These are phyloP conservation scores for Chaetomiaceae sp. DNA, from an alignment of 2,329 filamentous ascomycete species.

Conservation along the genomic window DNA sequence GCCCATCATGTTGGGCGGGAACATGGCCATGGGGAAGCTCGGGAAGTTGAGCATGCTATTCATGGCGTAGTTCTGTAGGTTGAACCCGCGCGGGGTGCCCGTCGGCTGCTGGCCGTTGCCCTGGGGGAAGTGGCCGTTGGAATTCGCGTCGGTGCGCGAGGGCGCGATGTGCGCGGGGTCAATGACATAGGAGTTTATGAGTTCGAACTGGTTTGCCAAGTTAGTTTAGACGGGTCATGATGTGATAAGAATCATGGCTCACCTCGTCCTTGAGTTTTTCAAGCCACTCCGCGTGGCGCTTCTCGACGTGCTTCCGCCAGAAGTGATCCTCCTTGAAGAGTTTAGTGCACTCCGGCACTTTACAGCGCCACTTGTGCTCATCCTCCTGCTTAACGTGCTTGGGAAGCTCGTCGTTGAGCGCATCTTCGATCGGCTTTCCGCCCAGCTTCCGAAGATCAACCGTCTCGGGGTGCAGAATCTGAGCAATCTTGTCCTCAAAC, in stretches of 20 bases:
- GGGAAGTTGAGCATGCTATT: conserved; percentile 57
- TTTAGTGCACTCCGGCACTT: conserved; percentile 92
- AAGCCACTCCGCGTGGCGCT: conserved; percentile 86
- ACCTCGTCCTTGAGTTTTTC: conserved; percentile 79
- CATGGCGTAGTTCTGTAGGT: conserved; percentile 67
- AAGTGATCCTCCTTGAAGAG: conserved; percentile 96
- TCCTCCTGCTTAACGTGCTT: conserved; percentile 97
- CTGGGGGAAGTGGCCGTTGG: conserved; percentile 90
- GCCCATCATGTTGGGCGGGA: conserved; percentile 48
- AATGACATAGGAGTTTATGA: conserved; percentile 91
- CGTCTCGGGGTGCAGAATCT: conserved; percentile 85
- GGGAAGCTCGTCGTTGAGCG: conserved; percentile 74
- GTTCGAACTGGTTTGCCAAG: conserved; percentile 58
- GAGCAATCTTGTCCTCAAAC: conserved; percentile 92
- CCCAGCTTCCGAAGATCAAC: conserved; percentile 88
- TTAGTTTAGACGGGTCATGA: conserved; percentile 3
- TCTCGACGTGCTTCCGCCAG: conserved; percentile 97
- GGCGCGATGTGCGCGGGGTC: conserved; percentile 94
- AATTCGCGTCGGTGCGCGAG: conserved; percentile 88
- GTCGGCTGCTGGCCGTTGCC: conserved; percentile 69
- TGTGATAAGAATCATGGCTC: conserved; percentile 35
- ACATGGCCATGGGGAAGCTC: conserved; percentile 40
- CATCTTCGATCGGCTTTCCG: conserved; percentile 80
- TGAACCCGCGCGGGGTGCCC: conserved; percentile 90
- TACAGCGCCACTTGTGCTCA: conserved; percentile 94